Evolutionary conservation across 1,284 basidiomycete genomes (phyloP), one percentile per base, ranked within the genome.

Genomic region (Malassezia restricta): DNA sequence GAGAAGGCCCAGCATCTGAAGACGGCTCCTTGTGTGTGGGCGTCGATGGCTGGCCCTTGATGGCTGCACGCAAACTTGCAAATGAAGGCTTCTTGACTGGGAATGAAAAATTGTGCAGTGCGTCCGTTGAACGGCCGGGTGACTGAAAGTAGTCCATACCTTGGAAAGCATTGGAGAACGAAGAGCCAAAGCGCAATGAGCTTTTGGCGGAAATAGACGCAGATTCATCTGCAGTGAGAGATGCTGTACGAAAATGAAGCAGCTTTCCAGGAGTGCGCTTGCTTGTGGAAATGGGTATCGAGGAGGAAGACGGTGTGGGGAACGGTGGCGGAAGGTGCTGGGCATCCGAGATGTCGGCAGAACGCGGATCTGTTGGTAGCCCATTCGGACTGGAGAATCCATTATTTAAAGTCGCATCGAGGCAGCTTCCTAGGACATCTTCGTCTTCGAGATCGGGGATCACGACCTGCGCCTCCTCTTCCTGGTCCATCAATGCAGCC

Each of bases 361-460:
- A 24, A 24, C 20, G 20, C 20, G 33, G 33, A 11, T 35, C 33
- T 3, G 33, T 5, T 15, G 11, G 33, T 35, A 5, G 15, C 11
- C 33, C 33, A 15, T 15, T 35, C 11, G 33, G 33, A 15, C 33
- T 35, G 33, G 2, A 15, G 15, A 35, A 35, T 15, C 33, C 33
- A 35, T 35, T 11, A 3, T 11, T 12, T 5, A 35, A 15, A 12
- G 33, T 11, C 3, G 15, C 15, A 15, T 35, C 33, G 15, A 35
- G 37, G 3, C 54, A 50, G n/a, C 56, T 59, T 20, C 50, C 56
- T 27, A 64, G 56, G 20, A 56, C 33, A 40, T 66, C 56, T 40
- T 66, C 66, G 29, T 65, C 68, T 41, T 71, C 68, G 32, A 71
- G 52, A 50, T 71, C 68, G 1, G 68, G 68, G 20, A 71, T 69